These are phyloP conservation scores for Saccharomycopsis fodiens DNA, from an alignment of 805 yeast species.

Conservation along the genomic window DNA sequence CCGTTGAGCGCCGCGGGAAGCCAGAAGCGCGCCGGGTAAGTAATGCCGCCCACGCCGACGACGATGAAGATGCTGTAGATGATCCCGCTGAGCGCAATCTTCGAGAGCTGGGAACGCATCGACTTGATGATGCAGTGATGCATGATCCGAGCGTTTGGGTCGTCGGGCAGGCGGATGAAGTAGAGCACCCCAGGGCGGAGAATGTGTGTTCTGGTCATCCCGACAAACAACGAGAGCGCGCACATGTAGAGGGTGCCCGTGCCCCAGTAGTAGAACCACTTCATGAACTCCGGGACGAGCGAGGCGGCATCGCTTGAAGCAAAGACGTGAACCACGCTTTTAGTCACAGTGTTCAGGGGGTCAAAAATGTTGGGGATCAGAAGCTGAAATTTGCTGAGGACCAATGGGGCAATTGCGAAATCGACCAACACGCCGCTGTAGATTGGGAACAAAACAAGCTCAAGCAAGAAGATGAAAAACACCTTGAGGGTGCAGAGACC, in stretches of 20 bases:
- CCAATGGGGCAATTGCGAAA: slow-evolving; percentile 55
- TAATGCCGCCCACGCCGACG: slow-evolving; percentile 64
- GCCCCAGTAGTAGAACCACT: slow-evolving; percentile 42
- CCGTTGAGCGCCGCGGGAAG: slow-evolving; percentile 25
- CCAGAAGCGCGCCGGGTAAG: slow-evolving; percentile 39
- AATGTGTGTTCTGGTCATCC: slow-evolving; percentile 66
- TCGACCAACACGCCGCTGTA: slow-evolving; percentile 78
- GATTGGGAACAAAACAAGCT: slow-evolving; percentile 77
- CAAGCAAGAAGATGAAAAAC: slow-evolving; percentile 64
- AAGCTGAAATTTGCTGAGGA: slow-evolving; percentile 23
- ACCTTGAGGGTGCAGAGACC: slow-evolving; percentile 63
- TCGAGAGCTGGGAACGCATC: slow-evolving; percentile 58
- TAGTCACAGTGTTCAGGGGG: not conserved
- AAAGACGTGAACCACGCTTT: slow-evolving; percentile 7
- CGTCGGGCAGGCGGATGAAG: slow-evolving; percentile 91
- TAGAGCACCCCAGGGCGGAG: slow-evolving; percentile 85
- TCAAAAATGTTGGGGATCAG: slow-evolving; percentile 14
- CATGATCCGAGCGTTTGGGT: slow-evolving; percentile 77
- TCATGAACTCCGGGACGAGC: not conserved
- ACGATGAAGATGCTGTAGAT: slow-evolving; percentile 69
- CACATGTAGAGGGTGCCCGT: slow-evolving; percentile 84
- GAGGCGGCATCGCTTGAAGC: slow-evolving; percentile 2
- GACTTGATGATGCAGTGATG: slow-evolving; percentile 84
- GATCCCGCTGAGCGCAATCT: slow-evolving; percentile 64
- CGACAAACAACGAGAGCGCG: slow-evolving; percentile 75